Evolutionary conservation across 164 flowering plant species (phyloP).

Genomic region (Hamamelis virginiana): DNA sequence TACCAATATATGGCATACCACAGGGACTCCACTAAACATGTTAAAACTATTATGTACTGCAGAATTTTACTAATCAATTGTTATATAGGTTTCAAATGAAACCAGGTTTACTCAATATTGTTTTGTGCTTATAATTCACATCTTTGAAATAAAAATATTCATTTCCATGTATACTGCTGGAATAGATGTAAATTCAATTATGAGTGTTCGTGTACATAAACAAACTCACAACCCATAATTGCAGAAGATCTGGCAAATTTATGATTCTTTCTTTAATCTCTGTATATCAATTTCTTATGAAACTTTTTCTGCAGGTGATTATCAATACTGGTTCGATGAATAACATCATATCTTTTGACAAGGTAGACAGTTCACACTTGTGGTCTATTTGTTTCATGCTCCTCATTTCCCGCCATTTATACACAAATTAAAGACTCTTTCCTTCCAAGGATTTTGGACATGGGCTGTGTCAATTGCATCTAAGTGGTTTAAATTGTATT

Average conservation of each 20-base stretch:
- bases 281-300: neutral
- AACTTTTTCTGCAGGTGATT: constrained; percentile 65
- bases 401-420: neutral
- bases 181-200: too few species aligned
- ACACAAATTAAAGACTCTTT: neutral
- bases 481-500: neutral
- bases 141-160: too few species aligned
- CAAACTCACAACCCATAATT: neutral
- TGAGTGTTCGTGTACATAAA: too few species aligned
- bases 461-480: neutral
- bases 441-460: neutral
- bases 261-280: neutral
- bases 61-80: neutral
- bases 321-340: constrained; percentile 74
- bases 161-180: too few species aligned
- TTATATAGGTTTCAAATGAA: neutral
- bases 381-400: neutral
- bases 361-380: constrained; percentile 39
- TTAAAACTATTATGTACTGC: too few species aligned
- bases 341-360: constrained; percentile 70
- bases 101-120: neutral
- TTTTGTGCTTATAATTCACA: neutral
- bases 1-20: neutral
- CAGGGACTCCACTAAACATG: neutral
- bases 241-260: neutral